Base-by-base conservation (phyloP, 2,329 filamentous ascomycete species). In the Penicillium olsonii region DNA sequence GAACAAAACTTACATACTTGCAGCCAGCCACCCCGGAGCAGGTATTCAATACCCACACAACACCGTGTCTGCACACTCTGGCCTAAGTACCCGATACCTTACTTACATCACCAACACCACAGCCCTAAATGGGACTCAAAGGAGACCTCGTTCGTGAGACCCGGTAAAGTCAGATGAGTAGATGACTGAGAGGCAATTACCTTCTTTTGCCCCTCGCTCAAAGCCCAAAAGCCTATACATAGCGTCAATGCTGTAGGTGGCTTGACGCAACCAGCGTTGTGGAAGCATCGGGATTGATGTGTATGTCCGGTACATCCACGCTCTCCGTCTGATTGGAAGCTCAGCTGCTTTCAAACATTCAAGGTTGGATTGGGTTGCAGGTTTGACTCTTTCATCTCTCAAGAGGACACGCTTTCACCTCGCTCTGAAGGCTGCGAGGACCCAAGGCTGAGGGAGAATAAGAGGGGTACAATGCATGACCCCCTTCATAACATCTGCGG, bases 291-390 rank as follows among this genome's bases (percentile, higher is more conserved):
- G 3, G 20, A 42, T 48, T 6, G 57, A 55, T 47, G 18, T 55
- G 54, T 60, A 50, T 44, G 24, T 22, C 29, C 15, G 11, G 38
- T 52, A 45, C 5, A 27, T 15, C 54, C 59, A 62, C 59, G 22
- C 43, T 10, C 40, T 8, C 2, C 6, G 12, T 41, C 14, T 45
- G 24, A 61, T 61, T 61, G 59, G 57, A 29, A 42, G 42, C 29
- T 45, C 45, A 54, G 38, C 48, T 50, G 50, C 52, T 54, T 57
- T 44, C 49, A 55, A 59, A 50, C 50, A 19, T 40, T 56, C 52
- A 46, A 53, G 33, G 54, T 42, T 49, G 53, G 42, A 48, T 50
- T 48, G 42, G 39, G 42, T 49, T 52, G 45, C 15, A 35, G 33
- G 33, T 17, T 31, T 31, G 44, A 17, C 37, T 38, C 6, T 22